These are phyloP conservation scores for Lobosporangium transversale DNA, from an alignment of 192 early-diverging fungal species.

Conservation along the genomic window DNA sequence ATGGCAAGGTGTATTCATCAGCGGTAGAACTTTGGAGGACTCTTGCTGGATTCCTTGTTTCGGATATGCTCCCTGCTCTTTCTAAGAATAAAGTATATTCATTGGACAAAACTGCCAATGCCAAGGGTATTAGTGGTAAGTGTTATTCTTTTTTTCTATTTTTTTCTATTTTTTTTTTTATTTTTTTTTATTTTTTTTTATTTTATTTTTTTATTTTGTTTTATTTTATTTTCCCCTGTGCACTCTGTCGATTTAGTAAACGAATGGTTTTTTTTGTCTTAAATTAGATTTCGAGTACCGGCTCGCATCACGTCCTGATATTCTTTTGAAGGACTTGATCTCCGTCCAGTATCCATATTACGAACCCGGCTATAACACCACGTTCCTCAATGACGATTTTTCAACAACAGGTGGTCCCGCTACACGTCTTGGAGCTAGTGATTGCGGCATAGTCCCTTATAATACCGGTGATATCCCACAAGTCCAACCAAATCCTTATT, in stretches of 20 bases:
- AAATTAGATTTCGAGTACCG: constrained; percentile 58
- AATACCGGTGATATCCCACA: constrained; percentile 6
- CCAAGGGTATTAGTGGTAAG: constrained; percentile 18
- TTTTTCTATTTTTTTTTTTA: neutral
- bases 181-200: neutral
- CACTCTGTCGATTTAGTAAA: no score
- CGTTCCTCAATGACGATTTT: constrained; percentile 50
- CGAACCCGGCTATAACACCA: constrained; percentile 1
- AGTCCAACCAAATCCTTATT: neutral
- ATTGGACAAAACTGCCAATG: constrained; percentile 13
- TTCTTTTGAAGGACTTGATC: constrained; percentile 57
- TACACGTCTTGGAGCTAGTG: neutral
- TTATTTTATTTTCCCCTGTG: no score
- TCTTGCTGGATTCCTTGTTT: constrained; percentile 2
- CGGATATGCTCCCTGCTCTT: neutral
- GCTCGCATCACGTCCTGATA: constrained; percentile 54
- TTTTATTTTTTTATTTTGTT: neutral
- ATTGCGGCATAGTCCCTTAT: neutral
- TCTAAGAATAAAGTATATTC: constrained; percentile 5
- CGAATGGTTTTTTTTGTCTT: no score
- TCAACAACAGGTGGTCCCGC: neutral
- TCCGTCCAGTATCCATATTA: constrained; percentile 51
- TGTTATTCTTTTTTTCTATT: neutral
- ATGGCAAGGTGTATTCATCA: no score
- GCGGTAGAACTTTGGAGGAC: neutral